Percentiles rank a stretch among this genome's conserved stretches.
Evolutionary conservation across 208 protist genomes (phyloP).

Genomic region (Spongospora subterranea): DNA sequence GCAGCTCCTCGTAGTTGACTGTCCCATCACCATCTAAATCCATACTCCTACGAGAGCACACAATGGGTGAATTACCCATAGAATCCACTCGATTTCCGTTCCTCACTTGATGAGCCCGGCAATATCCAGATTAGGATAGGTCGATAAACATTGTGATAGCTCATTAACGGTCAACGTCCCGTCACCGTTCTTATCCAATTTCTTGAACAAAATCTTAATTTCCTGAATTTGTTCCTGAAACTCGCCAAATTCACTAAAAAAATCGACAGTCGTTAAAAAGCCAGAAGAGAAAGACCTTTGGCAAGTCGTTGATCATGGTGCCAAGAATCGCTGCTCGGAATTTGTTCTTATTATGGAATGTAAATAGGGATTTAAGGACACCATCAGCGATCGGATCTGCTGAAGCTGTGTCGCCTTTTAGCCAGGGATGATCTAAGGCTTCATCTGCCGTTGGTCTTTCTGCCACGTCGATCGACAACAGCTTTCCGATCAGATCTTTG

Average conservation of each 20-base stretch:
- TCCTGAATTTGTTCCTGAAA: slow-evolving; percentile 29
- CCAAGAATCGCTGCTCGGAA: slow-evolving; percentile 34
- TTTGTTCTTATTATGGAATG: slow-evolving; percentile 39
- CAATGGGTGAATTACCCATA: background rate
- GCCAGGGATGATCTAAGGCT: slow-evolving; percentile 42
- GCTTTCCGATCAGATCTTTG: slow-evolving; percentile 53
- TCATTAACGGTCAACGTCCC: slow-evolving; percentile 1
- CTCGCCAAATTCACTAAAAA: background rate
- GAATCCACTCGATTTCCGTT: background rate
- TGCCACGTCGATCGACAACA: background rate
- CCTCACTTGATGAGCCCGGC: background rate
- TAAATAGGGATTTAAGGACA: background rate
- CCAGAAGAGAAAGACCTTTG: background rate
- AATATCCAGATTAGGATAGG: background rate
- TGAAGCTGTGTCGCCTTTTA: slow-evolving; percentile 13
- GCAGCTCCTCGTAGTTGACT: slow-evolving; percentile 45
- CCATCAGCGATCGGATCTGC: background rate
- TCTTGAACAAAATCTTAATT: slow-evolving; percentile 29
- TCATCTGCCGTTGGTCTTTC: background rate
- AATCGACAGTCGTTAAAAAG: background rate
- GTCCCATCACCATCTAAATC: slow-evolving; percentile 40
- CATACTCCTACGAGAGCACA: background rate
- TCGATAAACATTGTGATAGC: background rate
- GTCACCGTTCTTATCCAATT: background rate
- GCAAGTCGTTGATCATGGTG: slow-evolving; percentile 4